A percentile compares a stretch with the other conserved stretches of the same genome.
These are phyloP conservation scores for Rubus idaeus DNA, from an alignment of 306 rosid genomes.

Conservation along the genomic window DNA sequence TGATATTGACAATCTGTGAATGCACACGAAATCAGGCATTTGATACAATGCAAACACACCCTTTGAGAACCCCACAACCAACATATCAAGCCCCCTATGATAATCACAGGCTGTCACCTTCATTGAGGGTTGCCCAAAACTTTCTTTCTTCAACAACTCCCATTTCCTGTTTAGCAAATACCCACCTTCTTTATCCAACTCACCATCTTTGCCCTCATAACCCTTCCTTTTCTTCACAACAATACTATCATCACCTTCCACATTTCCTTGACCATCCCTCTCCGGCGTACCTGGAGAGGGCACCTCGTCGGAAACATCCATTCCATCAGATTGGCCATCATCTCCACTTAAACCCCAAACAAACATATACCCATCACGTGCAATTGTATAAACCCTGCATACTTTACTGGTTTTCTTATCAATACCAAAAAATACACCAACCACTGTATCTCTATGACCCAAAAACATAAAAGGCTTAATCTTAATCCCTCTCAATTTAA, in stretches of 20 bases:
- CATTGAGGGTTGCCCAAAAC: conserved; percentile 54
- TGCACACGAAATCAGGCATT: conserved; percentile 92
- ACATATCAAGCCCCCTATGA: conserved; percentile 71
- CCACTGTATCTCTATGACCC: conserved; percentile 82
- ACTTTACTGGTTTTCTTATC: conserved; percentile 60
- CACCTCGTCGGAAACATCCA: conserved; percentile 47
- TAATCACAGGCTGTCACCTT: conserved; percentile 77
- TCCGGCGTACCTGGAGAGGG: conserved; percentile 60
- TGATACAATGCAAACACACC: conserved; percentile 87
- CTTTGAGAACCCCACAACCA: conserved; percentile 82
- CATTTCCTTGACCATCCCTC: conserved; percentile 53
- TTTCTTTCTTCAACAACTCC: conserved; percentile 76
- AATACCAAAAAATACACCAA: conserved; percentile 68
- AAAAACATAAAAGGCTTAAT: conserved; percentile 62
- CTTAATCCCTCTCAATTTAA: conserved; percentile 27
- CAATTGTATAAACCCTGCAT: conserved; percentile 59
- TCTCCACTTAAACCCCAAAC: conserved; percentile 55
- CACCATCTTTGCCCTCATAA: conserved; percentile 26
- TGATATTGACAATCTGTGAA: conserved; percentile 73
- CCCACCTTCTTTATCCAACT: conserved; percentile 40
- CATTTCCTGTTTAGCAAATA: conserved; percentile 69
- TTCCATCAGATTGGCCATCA: conserved; percentile 24
- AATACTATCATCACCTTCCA: conserved; percentile 35
- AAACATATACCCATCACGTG: conserved; percentile 67
- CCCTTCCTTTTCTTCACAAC: conserved; percentile 61